Evolutionary conservation across 129 eudicot genomes (phyloP), one percentile per base, ranked within the genome.

Genomic region (Ambrosia trifida): DNA sequence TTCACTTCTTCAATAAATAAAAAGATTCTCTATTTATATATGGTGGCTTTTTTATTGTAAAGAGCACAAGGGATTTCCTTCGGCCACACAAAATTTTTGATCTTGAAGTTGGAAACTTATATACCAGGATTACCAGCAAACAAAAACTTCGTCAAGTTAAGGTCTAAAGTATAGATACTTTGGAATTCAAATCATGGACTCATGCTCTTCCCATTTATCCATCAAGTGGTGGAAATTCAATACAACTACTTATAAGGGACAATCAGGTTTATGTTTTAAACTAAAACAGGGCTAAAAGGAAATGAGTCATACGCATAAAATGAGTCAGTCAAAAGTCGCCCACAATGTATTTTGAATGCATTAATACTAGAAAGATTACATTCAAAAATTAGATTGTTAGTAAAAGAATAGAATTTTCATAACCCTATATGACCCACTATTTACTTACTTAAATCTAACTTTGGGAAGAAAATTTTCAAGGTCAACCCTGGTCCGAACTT

Each of bases 131-230:
- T 0, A 24, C 28, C 28, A 24, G 28, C 49, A 69, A 11, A 56
- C 4, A 3, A 5, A 64, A 66, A 30, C 13, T 19, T 11, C 14
- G 20, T 30, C 31, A 32, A 68, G 59, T 46, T 68, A 49, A 36
- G n/a, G n/a, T 49, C 44, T 68, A 30, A 47, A 47, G 10, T 68
- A 35, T 59, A 30, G 36, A 24, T 59, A 33, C 60, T 61, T 44
- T 38, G 52, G 30, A 64, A 31, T 31, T 54, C 30, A 57, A 71
- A 41, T 31, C 6, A 59, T 20, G 53, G 33, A 44, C 57, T 59
- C 41, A 36, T 64, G 54, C 64, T 73, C 51, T 73, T 51, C 50
- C 52, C 17, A 13, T 40, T 31, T 44, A 45, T 18, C 17, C 17
- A 14, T 58, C 30, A 3, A 53, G 19, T 12, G 40, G 40, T 58